A percentile compares a stretch with the other conserved stretches of the same genome.
These are phyloP conservation scores for Penicillium sp. DNA, from an alignment of 2,329 filamentous ascomycete genomes.

Conservation along the genomic window DNA sequence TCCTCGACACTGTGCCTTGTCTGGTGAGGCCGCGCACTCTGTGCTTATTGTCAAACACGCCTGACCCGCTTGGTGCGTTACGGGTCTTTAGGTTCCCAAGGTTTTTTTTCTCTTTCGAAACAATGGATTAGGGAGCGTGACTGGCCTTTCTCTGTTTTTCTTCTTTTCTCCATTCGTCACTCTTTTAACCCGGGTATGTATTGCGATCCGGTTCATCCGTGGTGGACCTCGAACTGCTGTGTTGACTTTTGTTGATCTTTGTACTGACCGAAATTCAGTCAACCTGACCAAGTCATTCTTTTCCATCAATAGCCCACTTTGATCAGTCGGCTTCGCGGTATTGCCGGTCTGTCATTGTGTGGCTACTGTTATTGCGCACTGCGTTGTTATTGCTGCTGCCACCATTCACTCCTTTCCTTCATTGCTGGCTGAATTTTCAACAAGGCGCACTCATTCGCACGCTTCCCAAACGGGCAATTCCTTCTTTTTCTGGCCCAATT, in stretches of 20 bases:
- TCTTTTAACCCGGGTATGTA: slow-evolving; percentile 21
- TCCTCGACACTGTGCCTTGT: not conserved
- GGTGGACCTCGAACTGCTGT: too few relatives aligned
- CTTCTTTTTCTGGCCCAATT: not conserved
- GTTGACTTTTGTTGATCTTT: too few relatives aligned
- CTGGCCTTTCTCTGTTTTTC: slow-evolving; percentile 3
- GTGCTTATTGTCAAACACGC: slow-evolving; percentile 7
- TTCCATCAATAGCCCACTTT: not conserved
- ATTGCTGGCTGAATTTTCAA: not conserved
- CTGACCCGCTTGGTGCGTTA: slow-evolving; percentile 8
- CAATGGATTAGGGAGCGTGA: slow-evolving; percentile 21
- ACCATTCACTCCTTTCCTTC: not conserved
- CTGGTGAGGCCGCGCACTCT: slow-evolving; percentile 7
- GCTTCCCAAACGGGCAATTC: slow-evolving; percentile 1
- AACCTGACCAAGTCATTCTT: not conserved
- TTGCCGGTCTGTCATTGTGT: not conserved
- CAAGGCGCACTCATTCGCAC: slow-evolving; percentile 5
- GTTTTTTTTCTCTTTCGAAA: not conserved
- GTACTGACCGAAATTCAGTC: slow-evolving; percentile 2
- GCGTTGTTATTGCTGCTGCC: not conserved
- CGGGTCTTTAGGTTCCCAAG: not conserved
- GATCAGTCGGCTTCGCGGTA: not conserved
- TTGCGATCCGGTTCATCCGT: not conserved
- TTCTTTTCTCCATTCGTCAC: slow-evolving; percentile 9
- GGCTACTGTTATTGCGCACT: not conserved